Conservation (phyloP, 2,329 filamentous ascomycete species). For the Arthrobotrys sinensis region DNA sequence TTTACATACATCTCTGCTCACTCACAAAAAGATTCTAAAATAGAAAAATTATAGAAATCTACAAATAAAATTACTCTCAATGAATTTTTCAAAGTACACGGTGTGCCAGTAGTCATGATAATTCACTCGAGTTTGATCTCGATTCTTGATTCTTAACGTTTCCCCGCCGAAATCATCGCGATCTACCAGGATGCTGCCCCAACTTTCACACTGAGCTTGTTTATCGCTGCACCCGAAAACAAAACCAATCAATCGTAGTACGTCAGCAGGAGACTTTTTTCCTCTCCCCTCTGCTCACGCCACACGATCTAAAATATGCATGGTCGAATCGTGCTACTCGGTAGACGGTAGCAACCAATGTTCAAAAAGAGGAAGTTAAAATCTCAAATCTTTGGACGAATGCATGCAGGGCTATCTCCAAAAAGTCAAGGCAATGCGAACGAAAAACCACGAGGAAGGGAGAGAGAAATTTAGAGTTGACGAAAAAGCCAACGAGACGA, state of each 20-base stretch:
- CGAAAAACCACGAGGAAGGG: not conserved
- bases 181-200: constrained; percentile 35
- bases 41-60: constrained; percentile 28
- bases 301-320: constrained; percentile 38
- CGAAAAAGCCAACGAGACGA: constrained; percentile 40
- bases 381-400: constrained; percentile 56
- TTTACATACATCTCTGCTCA: constrained; percentile 61
- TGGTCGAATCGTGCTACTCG: constrained; percentile 12
- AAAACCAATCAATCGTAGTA: not conserved
- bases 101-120: not conserved
- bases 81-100: too few species aligned
- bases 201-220: constrained; percentile 39
- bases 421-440: constrained; percentile 54
- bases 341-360: constrained; percentile 14
- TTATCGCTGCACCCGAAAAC: constrained; percentile 50
- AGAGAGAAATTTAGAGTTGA: constrained; percentile 35
- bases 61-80: not conserved
- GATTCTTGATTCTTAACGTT: not conserved
- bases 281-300: constrained; percentile 2
- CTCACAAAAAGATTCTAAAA: constrained; percentile 55
- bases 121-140: not conserved
- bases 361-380: constrained; percentile 20
- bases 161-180: constrained; percentile 36
- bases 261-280: constrained; percentile 45
- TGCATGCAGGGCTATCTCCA: constrained; percentile 54